A percentile compares a stretch with the other conserved stretches of the same genome.
Conservation (phyloP, 139 green algal genomes). For the Mesotaenium endlicherianum region DNA sequence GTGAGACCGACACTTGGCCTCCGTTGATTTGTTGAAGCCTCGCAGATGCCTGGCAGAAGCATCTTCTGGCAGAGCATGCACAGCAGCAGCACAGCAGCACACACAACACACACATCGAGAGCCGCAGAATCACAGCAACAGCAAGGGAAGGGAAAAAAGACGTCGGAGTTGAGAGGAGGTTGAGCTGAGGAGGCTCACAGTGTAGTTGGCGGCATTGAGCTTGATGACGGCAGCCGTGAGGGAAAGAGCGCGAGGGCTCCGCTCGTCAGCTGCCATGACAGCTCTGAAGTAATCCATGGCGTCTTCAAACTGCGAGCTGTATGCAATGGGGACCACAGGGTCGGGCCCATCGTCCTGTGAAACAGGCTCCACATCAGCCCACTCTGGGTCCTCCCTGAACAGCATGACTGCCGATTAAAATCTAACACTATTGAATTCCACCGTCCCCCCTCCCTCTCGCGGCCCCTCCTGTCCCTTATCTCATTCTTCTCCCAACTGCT, state of each 20-base stretch:
- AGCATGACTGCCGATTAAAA: too few relatives aligned
- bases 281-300: constrained; percentile 46
- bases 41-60: too few relatives aligned
- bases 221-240: constrained; percentile 38
- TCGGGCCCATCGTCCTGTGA: constrained; percentile 46
- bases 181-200: constrained; percentile 1
- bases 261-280: constrained; percentile 20
- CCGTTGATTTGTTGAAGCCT: too few relatives aligned
- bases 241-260: constrained; percentile 19
- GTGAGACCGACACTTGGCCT: too few relatives aligned
- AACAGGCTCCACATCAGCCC: constrained; percentile 34
- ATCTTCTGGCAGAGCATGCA: too few relatives aligned
- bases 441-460: too few relatives aligned
- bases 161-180: background rate
- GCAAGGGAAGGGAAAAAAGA: background rate
- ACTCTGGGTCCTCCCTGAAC: constrained; percentile 27
- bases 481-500: too few relatives aligned
- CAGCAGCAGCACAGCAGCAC: too few relatives aligned
- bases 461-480: too few relatives aligned
- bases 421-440: too few relatives aligned
- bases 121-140: too few relatives aligned
- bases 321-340: constrained; percentile 52
- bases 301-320: constrained; percentile 30
- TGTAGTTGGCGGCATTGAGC: constrained; percentile 54
- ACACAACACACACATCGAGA: too few relatives aligned